Percentiles rank a stretch among this genome's conserved stretches.
These are phyloP conservation scores for Sporothrix euskadiensis DNA, from an alignment of 2,329 filamentous ascomycete species.

Conservation along the genomic window DNA sequence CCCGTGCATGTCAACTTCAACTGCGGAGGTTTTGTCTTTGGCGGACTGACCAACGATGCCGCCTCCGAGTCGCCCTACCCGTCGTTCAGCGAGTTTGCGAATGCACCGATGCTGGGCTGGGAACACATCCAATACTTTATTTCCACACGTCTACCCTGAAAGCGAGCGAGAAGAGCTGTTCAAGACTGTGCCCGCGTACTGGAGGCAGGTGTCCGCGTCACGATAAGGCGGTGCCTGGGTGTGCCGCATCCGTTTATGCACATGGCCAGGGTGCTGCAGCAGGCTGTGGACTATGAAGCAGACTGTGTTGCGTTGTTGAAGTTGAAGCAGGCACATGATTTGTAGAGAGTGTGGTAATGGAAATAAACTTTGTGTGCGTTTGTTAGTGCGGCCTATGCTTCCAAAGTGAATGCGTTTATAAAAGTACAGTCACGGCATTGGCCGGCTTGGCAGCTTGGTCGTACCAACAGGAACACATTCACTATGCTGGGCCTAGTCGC, in stretches of 20 bases:
- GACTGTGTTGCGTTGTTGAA: neutral
- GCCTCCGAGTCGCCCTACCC: neutral
- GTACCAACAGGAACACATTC: no score
- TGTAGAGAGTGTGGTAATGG: neutral
- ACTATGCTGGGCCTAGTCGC: no score
- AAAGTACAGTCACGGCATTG: no score
- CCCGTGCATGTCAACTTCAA: constrained; percentile 2
- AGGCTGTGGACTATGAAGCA: neutral
- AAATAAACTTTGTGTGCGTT: neutral
- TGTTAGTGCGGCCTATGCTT: no score
- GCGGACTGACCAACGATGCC: neutral
- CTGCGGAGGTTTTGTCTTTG: neutral
- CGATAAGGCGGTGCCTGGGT: neutral
- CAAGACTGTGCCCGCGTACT: neutral
- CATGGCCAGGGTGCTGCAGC: neutral
- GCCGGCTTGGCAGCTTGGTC: no score
- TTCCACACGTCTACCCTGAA: neutral
- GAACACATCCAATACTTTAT: constrained; percentile 2
- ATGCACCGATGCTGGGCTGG: neutral
- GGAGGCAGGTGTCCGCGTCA: neutral
- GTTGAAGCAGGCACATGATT: neutral
- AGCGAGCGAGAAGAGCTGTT: neutral
- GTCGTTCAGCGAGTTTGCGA: neutral
- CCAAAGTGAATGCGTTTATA: no score
- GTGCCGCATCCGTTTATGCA: neutral